Conservation (phyloP, 2,329 filamentous ascomycete genomes). For the Hypoxylon sp. region DNA sequence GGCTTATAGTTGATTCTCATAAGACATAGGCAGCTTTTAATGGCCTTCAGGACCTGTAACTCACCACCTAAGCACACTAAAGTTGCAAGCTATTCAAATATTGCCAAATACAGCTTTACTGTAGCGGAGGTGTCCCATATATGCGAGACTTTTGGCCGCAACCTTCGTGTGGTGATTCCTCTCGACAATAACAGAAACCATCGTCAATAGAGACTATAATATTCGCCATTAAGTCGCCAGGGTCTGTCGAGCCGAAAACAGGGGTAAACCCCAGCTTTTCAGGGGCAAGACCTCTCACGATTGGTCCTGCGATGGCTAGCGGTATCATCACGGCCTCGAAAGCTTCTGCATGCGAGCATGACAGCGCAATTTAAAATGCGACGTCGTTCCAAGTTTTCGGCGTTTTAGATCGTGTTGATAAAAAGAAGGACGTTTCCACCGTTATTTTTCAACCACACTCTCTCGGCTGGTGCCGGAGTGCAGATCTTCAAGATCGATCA, state of each 20-base stretch:
- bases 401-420: constrained; percentile 15
- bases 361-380: constrained; percentile 30
- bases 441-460: not conserved
- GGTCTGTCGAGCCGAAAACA: constrained; percentile 2
- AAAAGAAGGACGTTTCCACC: constrained; percentile 1
- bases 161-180: not conserved
- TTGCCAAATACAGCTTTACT: no score
- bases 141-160: no score
- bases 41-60: no score
- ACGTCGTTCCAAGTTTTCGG: constrained; percentile 34
- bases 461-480: not conserved
- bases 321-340: constrained; percentile 10
- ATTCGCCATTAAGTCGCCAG: constrained; percentile 9
- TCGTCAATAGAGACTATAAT: constrained; percentile 9
- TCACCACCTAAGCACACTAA: no score
- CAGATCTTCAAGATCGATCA: constrained; percentile 9
- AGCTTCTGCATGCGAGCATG: constrained; percentile 24
- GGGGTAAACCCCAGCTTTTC: constrained; percentile 21
- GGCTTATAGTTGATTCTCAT: no score
- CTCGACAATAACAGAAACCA: not conserved
- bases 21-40: no score
- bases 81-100: no score
- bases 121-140: no score
- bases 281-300: constrained; percentile 17
- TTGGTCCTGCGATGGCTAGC: constrained; percentile 19